Evolutionary conservation across 805 yeast genomes (phyloP).

Genomic region (Blastobotrys mokoenaii): DNA sequence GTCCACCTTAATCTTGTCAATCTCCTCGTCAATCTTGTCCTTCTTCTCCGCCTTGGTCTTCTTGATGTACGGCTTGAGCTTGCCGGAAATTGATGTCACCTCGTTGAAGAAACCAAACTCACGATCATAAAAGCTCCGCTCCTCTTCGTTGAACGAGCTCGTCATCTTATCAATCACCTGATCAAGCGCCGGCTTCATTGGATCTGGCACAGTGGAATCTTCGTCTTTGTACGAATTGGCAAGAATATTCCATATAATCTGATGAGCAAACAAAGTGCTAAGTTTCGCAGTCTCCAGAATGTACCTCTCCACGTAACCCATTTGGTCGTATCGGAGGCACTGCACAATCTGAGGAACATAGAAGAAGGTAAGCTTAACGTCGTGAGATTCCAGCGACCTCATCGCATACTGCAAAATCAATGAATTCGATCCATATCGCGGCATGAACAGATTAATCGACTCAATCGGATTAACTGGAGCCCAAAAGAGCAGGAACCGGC

Average conservation of each 20-base stretch:
- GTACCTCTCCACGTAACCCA: slow-evolving; percentile 81
- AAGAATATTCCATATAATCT: slow-evolving; percentile 94
- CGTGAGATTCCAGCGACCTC: slow-evolving; percentile 82
- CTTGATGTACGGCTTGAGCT: slow-evolving; percentile 87
- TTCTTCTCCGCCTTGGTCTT: slow-evolving; percentile 95
- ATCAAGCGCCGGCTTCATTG: slow-evolving; percentile 76
- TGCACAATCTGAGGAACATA: slow-evolving; percentile 98
- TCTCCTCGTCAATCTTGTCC: slow-evolving; percentile 91
- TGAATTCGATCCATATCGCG: slow-evolving; percentile 58
- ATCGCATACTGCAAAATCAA: slow-evolving; percentile 76
- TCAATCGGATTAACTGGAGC: slow-evolving; percentile 71
- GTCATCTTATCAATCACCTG: slow-evolving; percentile 59
- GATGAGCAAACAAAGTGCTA: slow-evolving; percentile 90
- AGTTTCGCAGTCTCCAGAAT: slow-evolving; percentile 89
- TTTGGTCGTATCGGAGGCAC: slow-evolving; percentile 68
- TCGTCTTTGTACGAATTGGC: slow-evolving; percentile 91
- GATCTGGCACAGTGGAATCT: slow-evolving; percentile 71
- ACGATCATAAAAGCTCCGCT: slow-evolving; percentile 58
- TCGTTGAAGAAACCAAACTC: slow-evolving; percentile 87
- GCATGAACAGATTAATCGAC: slow-evolving; percentile 74
- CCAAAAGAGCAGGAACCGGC: slow-evolving; percentile 49
- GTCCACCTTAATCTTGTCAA: slow-evolving; percentile 64
- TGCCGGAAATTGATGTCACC: slow-evolving; percentile 90
- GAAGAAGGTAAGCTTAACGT: slow-evolving; percentile 81
- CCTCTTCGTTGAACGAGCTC: slow-evolving; percentile 48